Percentiles rank a stretch among this genome's conserved stretches.
Conservation (phyloP, 2,329 filamentous ascomycete species). For the Fusarium irregulare region DNA sequence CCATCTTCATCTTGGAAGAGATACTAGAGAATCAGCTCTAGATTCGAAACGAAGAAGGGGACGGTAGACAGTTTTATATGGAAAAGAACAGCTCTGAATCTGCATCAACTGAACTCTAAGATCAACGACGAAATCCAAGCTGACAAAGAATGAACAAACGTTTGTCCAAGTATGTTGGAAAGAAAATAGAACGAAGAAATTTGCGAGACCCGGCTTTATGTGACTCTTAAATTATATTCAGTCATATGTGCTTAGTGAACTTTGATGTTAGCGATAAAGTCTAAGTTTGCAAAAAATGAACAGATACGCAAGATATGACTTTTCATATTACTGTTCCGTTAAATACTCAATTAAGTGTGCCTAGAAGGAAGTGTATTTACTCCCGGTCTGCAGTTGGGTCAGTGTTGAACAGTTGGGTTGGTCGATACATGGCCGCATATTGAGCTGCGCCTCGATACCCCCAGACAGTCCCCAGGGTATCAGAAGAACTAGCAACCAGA, state of each 20-base stretch:
- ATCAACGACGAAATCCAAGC: background rate
- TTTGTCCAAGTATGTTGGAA: background rate
- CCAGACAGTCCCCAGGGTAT: background rate
- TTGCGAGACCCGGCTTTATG: background rate
- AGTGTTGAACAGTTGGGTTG: background rate
- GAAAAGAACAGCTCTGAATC: background rate
- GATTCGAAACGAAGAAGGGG: background rate
- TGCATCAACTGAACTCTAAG: background rate
- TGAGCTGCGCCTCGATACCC: background rate
- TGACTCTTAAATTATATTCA: background rate
- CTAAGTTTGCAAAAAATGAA: background rate
- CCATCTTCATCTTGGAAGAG: background rate
- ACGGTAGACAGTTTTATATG: background rate
- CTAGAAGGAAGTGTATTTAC: background rate
- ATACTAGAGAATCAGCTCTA: background rate
- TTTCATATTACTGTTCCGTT: rapidly evolving
- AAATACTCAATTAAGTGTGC: background rate
- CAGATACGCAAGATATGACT: background rate
- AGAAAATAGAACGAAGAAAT: background rate
- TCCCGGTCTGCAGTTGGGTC: background rate
- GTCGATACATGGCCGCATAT: background rate
- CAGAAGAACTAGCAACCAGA: rapidly evolving
- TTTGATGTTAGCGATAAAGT: background rate
- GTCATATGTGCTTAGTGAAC: background rate
- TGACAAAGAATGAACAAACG: background rate